Evolutionary conservation across 1,284 basidiomycete species (phyloP), one percentile per base, ranked within the genome.

Genomic region (Sparassis latifolia): DNA sequence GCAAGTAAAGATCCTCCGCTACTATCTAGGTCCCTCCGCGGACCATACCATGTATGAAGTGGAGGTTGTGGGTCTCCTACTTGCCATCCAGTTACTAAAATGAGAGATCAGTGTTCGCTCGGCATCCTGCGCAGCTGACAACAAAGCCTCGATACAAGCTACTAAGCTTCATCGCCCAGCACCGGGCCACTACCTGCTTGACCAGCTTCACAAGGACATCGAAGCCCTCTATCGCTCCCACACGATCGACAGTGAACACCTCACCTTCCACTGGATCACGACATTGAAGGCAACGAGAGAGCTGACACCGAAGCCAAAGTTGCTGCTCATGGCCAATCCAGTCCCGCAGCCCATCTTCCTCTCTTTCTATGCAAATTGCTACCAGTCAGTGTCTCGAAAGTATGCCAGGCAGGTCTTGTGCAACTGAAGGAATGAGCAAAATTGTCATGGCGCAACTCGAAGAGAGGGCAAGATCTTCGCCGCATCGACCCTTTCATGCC

Each of bases 41-140:
- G 20, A 57, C 10, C 66, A 70, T 56, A 65, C 64, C 0, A 62
- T 66, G 1, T 66, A 62, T 50, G 65, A 71, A 46, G 66, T 58
- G 0, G 63, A 70, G 53, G 45, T 57, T 0, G 56, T 66, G 0
- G 67, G 64, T 3, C 47, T 62, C 1, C 47, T 61, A 0, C 49
- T 56, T 1, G 55, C 40, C 2, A 20, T 52, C 9, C 44, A 56
- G n/a, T 49, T 58, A 2, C 41, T 56, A 5, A 20, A 20, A 20
- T 20, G 20, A 31, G 28, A 10, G 0, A 20, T 20, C 20, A 20
- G 20, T 20, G 20, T 20, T 20, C 20, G 20, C 20, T 20, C 20
- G 20, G 20, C 20, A 20, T 20, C 20, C 20, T 20, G 20, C 20
- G 20, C 20, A 20, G 20, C 20, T 20, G 20, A 20, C 20, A 20